These are phyloP conservation scores for Podaxis carcinomalis DNA, from an alignment of 768 basidiomycete genomes.

Conservation along the genomic window DNA sequence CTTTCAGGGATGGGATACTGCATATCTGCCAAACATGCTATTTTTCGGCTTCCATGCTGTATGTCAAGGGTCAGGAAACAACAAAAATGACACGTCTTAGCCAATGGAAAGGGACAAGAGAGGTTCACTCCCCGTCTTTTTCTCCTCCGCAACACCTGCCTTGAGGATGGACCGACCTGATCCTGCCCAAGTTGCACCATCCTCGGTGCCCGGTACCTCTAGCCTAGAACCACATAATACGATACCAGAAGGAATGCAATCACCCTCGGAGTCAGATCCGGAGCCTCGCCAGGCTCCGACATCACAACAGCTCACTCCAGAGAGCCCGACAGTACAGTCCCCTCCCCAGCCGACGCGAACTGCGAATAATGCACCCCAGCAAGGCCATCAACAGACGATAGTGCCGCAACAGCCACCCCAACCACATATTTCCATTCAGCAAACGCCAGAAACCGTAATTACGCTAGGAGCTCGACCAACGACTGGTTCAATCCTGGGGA, in stretches of 20 bases:
- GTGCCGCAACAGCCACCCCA: not conserved
- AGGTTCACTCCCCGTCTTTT: not conserved
- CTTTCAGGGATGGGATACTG: not conserved
- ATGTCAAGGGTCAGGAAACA: not conserved
- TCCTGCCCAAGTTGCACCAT: not conserved
- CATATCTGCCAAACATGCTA: not conserved
- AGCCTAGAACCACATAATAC: not conserved
- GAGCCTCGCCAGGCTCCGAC: not conserved
- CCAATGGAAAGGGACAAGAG: not conserved
- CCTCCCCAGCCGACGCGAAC: not conserved
- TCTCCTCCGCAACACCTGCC: not conserved
- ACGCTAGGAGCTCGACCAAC: not conserved
- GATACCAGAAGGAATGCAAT: not conserved
- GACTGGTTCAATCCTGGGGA: not conserved
- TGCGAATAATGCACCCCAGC: not conserved
- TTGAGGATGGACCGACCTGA: not conserved
- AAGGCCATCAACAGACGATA: not conserved
- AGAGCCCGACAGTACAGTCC: not conserved
- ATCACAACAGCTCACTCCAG: not conserved
- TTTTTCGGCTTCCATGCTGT: not conserved
- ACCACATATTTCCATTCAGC: not conserved
- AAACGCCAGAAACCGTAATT: not conserved
- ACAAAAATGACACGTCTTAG: not conserved
- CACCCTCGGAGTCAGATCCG: not conserved
- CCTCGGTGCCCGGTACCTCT: not conserved